These are phyloP conservation scores for Fraxinus americana DNA, from an alignment of 257 asterid species.

Conservation along the genomic window DNA sequence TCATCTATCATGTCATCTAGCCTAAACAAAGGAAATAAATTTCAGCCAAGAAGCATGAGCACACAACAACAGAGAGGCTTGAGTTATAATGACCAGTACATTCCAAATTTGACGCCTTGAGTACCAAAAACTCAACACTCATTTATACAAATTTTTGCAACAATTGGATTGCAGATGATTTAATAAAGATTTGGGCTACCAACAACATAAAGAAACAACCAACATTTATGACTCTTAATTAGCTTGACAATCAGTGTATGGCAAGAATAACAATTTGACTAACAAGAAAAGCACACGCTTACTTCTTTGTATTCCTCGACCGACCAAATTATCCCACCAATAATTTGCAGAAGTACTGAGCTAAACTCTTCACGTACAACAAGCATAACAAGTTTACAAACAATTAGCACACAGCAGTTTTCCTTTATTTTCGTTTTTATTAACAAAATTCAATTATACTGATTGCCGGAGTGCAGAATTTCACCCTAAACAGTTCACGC, in stretches of 20 bases:
- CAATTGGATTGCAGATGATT: background rate
- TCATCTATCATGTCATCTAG: conserved; percentile 22
- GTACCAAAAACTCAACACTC: conserved; percentile 2
- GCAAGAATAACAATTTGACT: conserved; percentile 1
- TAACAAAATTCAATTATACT: background rate
- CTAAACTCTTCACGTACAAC: background rate
- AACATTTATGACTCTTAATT: conserved; percentile 15
- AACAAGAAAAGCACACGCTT: background rate
- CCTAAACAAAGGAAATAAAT: conserved; percentile 19
- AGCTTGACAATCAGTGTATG: conserved; percentile 6
- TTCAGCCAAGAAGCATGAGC: conserved; percentile 8
- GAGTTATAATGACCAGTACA: background rate
- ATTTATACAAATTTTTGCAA: background rate
- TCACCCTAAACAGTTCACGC: background rate
- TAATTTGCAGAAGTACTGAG: conserved; percentile 8
- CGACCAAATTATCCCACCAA: background rate
- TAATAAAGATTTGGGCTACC: conserved; percentile 15
- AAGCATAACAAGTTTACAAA: conserved; percentile 10
- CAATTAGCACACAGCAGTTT: background rate
- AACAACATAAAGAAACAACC: conserved; percentile 10
- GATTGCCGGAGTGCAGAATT: background rate
- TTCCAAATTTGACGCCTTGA: background rate
- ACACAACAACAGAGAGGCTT: conserved; percentile 1
- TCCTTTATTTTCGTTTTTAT: background rate
- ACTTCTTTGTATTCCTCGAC: conserved; percentile 16